phyloP scores from a whole-genome alignment of 2,329 filamentous ascomycete species.

The Diaporthe longicolla region DNA sequence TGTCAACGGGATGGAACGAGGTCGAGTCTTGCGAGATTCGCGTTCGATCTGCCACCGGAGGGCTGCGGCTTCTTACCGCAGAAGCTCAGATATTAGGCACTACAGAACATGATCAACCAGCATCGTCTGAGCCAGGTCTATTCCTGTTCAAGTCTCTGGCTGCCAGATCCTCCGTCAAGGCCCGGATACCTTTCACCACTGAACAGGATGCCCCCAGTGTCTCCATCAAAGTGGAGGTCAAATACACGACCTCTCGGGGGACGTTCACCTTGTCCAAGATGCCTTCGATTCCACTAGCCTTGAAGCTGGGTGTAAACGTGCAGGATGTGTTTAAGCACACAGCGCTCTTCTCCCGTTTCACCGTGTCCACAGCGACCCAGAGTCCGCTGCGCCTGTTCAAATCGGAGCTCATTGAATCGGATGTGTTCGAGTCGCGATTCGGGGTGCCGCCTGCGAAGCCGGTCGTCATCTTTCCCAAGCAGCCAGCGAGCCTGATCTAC shows the following conservation, averaged over 20 bases:
- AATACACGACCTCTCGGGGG: conserved; percentile 77
- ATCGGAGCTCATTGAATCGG: conserved; percentile 79
- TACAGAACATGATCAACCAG: conserved; percentile 59
- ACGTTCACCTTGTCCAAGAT: conserved; percentile 75
- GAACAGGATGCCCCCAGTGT: conserved; percentile 82
- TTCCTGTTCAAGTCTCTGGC: conserved; percentile 65
- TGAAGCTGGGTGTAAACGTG: conserved; percentile 94
- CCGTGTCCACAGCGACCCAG: conserved; percentile 83
- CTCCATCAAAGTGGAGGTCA: conserved; percentile 80
- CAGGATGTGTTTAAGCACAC: conserved; percentile 94
- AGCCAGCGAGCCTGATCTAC: conserved; percentile 86
- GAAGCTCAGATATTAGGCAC: conserved; percentile 67
- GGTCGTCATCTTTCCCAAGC: conserved; percentile 81
- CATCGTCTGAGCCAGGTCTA: conserved; percentile 63
- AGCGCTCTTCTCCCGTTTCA: conserved; percentile 89
- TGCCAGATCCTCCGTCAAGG: conserved; percentile 62
- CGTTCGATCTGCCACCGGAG: conserved; percentile 75
- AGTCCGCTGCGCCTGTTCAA: conserved; percentile 82
- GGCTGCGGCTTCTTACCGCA: conserved; percentile 73
- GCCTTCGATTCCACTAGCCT: conserved; percentile 76
- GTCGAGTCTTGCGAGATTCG: conserved; percentile 71
- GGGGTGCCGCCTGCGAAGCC: conserved; percentile 65
- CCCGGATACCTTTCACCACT: conserved; percentile 85
- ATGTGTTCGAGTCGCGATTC: conserved; percentile 76
- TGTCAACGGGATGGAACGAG: conserved; percentile 82